Conservation (phyloP, 73 alveolate genomes). For the Stentor coeruleus region DNA sequence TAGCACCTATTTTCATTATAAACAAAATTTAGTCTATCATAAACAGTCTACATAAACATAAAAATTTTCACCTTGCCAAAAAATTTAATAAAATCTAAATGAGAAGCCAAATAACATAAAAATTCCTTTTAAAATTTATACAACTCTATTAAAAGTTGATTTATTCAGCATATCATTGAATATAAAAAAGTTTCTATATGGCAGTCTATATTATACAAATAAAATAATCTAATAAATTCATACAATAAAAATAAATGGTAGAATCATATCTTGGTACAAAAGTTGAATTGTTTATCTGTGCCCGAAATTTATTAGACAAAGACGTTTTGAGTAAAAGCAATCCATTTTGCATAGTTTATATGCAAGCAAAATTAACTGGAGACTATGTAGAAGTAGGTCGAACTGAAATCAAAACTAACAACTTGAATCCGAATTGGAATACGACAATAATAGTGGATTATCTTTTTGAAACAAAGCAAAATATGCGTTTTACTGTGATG, state of each 20-base stretch:
- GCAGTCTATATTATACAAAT: not conserved
- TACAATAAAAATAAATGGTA: not conserved
- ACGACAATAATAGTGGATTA: constrained; percentile 58
- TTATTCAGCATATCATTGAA: no score
- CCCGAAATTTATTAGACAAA: constrained; percentile 48
- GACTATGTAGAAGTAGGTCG: constrained; percentile 39
- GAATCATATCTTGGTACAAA: constrained; percentile 23
- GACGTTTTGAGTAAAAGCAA: constrained; percentile 64
- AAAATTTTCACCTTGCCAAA: no score
- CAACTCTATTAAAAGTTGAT: not conserved
- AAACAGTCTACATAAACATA: no score
- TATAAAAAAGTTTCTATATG: no score
- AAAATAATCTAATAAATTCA: no score
- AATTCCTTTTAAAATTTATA: no score
- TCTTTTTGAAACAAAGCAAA: constrained; percentile 77
- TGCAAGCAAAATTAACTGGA: constrained; percentile 9
- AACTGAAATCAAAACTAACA: constrained; percentile 57
- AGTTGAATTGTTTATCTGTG: constrained; percentile 59
- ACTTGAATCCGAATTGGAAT: constrained; percentile 67
- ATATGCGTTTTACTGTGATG: constrained; percentile 49
- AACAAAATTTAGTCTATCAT: no score
- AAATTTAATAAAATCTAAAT: no score
- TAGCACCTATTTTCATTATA: no score
- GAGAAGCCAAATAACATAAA: no score
- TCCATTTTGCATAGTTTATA: constrained; percentile 43